These are phyloP conservation scores for Eucalyptus pumila DNA, from an alignment of 345 rosid genomes.

Conservation along the genomic window DNA sequence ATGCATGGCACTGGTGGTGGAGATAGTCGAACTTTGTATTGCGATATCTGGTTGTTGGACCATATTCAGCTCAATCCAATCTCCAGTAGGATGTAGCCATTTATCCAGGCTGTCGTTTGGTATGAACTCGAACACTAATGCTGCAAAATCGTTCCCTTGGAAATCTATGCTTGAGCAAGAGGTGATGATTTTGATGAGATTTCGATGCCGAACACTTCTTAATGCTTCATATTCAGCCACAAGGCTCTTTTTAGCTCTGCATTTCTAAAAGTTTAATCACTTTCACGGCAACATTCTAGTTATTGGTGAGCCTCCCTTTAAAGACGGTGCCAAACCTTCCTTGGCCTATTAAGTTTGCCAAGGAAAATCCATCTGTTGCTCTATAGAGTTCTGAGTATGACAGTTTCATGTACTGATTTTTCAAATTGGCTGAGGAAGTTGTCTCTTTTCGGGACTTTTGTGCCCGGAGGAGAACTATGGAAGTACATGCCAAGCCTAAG, in stretches of 20 bases:
- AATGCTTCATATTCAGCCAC: conserved; percentile 1
- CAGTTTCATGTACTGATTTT: background rate
- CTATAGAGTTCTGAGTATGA: background rate
- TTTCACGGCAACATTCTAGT: background rate
- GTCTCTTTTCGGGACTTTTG: background rate
- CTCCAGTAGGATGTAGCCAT: background rate
- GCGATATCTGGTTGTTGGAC: background rate
- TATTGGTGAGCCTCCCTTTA: background rate
- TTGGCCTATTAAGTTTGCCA: background rate
- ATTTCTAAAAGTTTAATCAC: background rate
- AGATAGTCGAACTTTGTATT: conserved; percentile 1
- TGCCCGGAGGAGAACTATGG: background rate
- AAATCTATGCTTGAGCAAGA: conserved; percentile 1
- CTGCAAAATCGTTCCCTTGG: conserved; percentile 4
- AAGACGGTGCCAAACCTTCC: conserved; percentile 2
- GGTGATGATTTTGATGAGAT: conserved; percentile 2
- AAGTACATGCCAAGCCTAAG: background rate
- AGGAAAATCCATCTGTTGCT: conserved; percentile 7
- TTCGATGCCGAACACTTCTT: background rate
- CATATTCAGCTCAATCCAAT: background rate
- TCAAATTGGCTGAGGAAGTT: background rate
- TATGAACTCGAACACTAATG: conserved; percentile 10
- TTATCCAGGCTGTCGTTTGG: conserved; percentile 1
- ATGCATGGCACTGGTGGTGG: background rate
- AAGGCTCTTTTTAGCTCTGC: conserved; percentile 3